phyloP scores from a whole-genome alignment of 139 green algal genomes.

The Chlorella sp. region DNA sequence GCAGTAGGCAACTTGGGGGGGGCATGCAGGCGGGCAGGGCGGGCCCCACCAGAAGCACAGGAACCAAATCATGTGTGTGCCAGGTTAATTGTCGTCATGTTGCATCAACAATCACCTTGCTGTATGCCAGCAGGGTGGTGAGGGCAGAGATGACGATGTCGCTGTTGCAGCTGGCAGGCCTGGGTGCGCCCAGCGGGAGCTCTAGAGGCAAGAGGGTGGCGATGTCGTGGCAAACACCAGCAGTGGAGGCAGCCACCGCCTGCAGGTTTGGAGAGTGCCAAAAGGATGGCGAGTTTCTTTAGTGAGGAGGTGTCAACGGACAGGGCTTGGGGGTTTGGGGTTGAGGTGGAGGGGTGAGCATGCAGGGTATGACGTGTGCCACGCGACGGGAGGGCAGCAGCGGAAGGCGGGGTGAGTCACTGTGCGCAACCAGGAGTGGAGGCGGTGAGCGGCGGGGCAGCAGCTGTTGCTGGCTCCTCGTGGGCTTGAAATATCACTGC shows the following conservation, averaged over 20 bases:
- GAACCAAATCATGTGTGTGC: not conserved
- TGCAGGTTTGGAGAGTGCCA: not conserved
- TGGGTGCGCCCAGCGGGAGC: not conserved
- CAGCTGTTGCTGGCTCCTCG: no score
- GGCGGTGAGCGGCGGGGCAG: no score
- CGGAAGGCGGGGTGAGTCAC: no score
- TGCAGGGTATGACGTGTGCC: not conserved
- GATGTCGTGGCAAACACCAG: slow-evolving; percentile 19
- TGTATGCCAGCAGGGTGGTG: slow-evolving; percentile 13
- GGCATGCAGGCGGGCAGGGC: no score
- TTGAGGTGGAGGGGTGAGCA: no score
- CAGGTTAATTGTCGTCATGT: not conserved
- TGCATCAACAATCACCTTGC: not conserved
- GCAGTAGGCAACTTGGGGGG: no score
- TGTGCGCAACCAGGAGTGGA: no score
- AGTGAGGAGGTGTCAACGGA: not conserved
- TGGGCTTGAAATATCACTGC: no score
- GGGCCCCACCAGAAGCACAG: no score
- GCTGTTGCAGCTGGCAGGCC: not conserved
- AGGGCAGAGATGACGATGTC: slow-evolving; percentile 6
- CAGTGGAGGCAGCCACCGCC: not conserved
- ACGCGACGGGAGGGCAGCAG: no score
- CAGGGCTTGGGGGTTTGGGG: not conserved
- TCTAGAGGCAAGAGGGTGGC: not conserved
- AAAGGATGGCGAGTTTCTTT: not conserved